Base-by-base conservation (phyloP, 257 asterid species). In the Ligustrum vulgare region DNA sequence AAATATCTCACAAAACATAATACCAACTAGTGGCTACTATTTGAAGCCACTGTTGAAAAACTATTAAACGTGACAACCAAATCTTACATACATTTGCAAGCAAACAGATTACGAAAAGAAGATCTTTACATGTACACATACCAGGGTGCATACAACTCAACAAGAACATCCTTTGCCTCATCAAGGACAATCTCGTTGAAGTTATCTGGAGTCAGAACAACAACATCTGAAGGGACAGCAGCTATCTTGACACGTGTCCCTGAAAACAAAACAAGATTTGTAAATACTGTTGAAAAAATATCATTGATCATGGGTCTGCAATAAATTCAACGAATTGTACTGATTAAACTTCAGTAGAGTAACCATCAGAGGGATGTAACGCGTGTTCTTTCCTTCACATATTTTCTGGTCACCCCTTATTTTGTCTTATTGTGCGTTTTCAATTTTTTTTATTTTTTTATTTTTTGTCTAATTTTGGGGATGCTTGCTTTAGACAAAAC, bases 141-240 rank as follows among this genome's bases (percentile, higher is more conserved):
- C 97, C 98, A 92, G 63, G 98, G 98, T 68, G 98, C 98, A 88
- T 94, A 94, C 51, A 94, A 94, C 84, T 94, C 98, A 76, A 92
- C 96, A 35, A 94, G 86, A 65, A 94, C 98, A 71, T 94, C 90
- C 82, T 90, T 94, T 71, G 80, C 88, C 84, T 85, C 95, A 76
- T 92, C 85, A 33, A 92, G 93, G 39, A 90, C 96, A 80, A 92
- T 81, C 86, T 94, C 96, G n/a, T 90, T 77, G 18, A 94, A 94
- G 79, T 90, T 92, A 10, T 89, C 95, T 51, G 87, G 36, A 67
- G 91, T 82, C 76, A 92, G 84, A 60, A 94, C 90, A 83, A 90
- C 95, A 72, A 94, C 98, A 72, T 70, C 78, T 68, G 98, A 90
- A 2, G 98, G 97, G 78, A 76, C 18, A 68, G 97, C 72, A 66